Percentiles rank a stretch among this genome's conserved stretches.
Conservation (phyloP, 169 alveolate genomes). For the Eimeria tenella region DNA sequence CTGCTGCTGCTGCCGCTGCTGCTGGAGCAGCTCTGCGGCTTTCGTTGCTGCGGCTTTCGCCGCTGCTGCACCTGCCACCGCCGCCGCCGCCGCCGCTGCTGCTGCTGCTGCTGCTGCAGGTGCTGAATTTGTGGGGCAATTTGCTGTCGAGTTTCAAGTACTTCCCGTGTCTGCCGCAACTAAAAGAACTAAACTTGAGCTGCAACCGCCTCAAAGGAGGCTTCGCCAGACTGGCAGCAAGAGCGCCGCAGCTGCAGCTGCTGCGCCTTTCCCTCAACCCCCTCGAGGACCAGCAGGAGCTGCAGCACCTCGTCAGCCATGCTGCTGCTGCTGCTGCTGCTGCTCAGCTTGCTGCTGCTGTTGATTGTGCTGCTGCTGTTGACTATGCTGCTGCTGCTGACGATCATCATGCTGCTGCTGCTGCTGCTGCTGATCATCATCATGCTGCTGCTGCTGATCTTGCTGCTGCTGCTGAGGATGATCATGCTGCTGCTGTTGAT, state of each 20-base stretch:
- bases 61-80: background rate
- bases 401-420: too few relatives aligned
- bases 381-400: too few relatives aligned
- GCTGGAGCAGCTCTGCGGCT: background rate
- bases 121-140: background rate
- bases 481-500: too few relatives aligned
- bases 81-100: background rate
- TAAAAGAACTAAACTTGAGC: background rate
- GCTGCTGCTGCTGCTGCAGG: slow-evolving; percentile 9
- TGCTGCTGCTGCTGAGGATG: too few relatives aligned
- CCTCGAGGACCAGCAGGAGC: background rate
- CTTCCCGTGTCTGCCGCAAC: background rate
- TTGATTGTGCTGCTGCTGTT: too few relatives aligned
- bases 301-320: background rate
- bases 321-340: too few relatives aligned
- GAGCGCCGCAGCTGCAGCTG: background rate
- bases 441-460: too few relatives aligned
- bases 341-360: too few relatives aligned
- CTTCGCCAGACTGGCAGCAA: background rate
- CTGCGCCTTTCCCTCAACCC: background rate
- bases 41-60: background rate
- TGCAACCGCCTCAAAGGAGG: background rate
- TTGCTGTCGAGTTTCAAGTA: background rate
- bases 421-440: too few relatives aligned
- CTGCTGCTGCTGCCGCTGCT: background rate